Base-by-base conservation (phyloP, 352 stramenopile species). In the Phytophthora sansomeana region DNA sequence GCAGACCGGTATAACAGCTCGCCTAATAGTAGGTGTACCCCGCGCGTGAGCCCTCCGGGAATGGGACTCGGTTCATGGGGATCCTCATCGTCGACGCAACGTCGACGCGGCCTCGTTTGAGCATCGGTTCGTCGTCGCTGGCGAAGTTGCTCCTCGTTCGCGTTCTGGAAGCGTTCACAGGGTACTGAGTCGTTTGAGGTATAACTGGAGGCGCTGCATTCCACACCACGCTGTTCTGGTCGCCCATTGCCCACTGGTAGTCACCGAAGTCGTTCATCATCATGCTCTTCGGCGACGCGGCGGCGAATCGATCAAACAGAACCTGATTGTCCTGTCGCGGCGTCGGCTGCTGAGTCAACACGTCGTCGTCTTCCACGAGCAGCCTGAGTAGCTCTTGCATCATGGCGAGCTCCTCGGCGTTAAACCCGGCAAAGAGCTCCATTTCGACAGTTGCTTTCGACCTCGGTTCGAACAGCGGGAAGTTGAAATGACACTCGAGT, bases 371-470 rank as follows among this genome's bases (percentile, higher is more conserved):
- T 47, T 78, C 70, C 19, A 78, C 32, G 33, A 78, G 41, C 16
- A 78, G 70, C 33, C 65, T 48, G 42, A 78, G 52, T 39, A 78
- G 32, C 30, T 78, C 70, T n/a, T 78, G 60, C 70, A 78, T 78
- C 70, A 78, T 78, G 42, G 65, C 70, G 35, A 78, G 65, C 50
- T 78, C 70, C 46, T 78, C 70, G 39, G 65, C 65, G 57, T 78
- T 78, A 60, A 78, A 78, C 44, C 70, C 70, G 10, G 70, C 70
- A 67, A 74, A 78, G 11, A 75, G 29, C 36, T 78, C 70, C 70
- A 74, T 78, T 68, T 66, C 53, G 39, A 56, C 39, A 59, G 46
- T 65, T 52, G 28, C 36, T 52, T 49, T 70, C 55, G 58, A 65
- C 51, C 58, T 77, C 50, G 8, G 69, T 69, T 55, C 64, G 54